phyloP scores from a whole-genome alignment of 148 eudicot species.

The Arctostaphylos glauca region DNA sequence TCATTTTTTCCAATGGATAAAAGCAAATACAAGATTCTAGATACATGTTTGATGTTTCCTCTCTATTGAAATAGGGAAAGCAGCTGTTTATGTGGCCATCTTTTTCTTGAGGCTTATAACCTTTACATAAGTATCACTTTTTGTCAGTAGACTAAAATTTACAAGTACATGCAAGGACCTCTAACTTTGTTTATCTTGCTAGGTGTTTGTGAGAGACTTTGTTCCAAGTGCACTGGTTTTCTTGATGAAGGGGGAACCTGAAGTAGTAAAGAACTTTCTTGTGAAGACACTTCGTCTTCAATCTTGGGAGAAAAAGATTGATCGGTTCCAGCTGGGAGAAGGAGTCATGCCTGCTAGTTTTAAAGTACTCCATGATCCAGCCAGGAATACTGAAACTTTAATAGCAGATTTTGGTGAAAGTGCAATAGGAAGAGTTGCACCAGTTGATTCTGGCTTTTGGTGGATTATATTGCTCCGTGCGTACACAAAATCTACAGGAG shows the following conservation, averaged over 20 bases:
- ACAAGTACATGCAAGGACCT: not conserved
- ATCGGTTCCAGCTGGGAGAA: slow-evolving; percentile 82
- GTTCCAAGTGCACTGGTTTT: slow-evolving; percentile 96
- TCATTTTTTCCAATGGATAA: slow-evolving; percentile 7
- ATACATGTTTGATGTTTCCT: not conserved
- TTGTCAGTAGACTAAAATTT: not conserved
- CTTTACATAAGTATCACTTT: not conserved
- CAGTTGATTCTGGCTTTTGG: slow-evolving; percentile 97
- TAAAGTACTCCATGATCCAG: slow-evolving; percentile 80
- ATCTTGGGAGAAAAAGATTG: slow-evolving; percentile 94
- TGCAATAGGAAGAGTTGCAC: slow-evolving; percentile 97
- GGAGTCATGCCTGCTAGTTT: slow-evolving; percentile 99
- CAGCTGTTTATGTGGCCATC: slow-evolving; percentile 4
- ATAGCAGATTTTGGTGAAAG: slow-evolving; percentile 97
- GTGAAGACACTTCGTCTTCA: slow-evolving; percentile 89
- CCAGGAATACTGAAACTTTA: slow-evolving; percentile 69
- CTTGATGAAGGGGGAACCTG: slow-evolving; percentile 92
- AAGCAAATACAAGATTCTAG: not conserved
- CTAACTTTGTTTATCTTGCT: slow-evolving; percentile 18
- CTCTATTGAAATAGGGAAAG: not conserved
- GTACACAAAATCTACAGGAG: slow-evolving; percentile 87
- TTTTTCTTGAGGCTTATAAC: not conserved
- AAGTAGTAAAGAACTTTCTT: slow-evolving; percentile 80
- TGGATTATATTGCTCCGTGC: slow-evolving; percentile 96
- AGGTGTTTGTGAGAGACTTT: slow-evolving; percentile 98